Conservation (phyloP, 2,329 filamentous ascomycete genomes). For the Metarhizium guizhouense region DNA sequence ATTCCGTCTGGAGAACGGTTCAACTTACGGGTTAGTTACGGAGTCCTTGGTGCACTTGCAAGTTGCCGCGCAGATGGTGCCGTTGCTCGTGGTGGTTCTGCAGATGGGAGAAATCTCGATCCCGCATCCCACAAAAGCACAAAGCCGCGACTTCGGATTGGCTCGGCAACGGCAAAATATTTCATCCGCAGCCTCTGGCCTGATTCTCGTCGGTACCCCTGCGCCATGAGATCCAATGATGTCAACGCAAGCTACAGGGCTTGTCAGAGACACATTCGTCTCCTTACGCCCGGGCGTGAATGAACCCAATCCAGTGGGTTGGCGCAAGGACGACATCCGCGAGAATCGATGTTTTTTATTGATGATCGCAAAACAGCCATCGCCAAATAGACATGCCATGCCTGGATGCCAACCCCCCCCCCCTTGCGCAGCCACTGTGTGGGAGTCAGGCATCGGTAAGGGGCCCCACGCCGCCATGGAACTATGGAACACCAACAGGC, state of each 20-base stretch:
- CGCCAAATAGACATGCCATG: constrained; percentile 3
- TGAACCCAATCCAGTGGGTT: neutral
- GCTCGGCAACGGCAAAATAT: constrained; percentile 2
- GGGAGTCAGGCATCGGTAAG: neutral
- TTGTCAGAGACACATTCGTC: neutral
- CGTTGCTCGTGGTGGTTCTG: too few relatives aligned
- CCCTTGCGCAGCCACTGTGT: neutral
- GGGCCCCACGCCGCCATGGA: neutral
- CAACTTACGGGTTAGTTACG: too few relatives aligned
- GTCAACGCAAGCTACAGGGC: neutral
- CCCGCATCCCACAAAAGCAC: neutral
- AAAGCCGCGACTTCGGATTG: neutral
- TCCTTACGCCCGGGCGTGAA: neutral
- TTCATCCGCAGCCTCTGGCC: neutral
- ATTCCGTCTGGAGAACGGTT: too few relatives aligned
- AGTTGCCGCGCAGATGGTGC: too few relatives aligned
- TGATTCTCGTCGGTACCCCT: neutral
- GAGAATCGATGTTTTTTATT: constrained; percentile 5
- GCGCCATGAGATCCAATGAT: neutral
- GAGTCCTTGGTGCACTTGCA: too few relatives aligned
- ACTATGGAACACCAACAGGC: neutral
- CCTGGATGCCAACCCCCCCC: neutral
- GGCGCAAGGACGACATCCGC: neutral
- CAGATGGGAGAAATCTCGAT: constrained; percentile 6
- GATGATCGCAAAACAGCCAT: constrained; percentile 6